Evolutionary conservation across 1,139 yeast species (phyloP).

Genomic region (Nakaseomyces sp.): DNA sequence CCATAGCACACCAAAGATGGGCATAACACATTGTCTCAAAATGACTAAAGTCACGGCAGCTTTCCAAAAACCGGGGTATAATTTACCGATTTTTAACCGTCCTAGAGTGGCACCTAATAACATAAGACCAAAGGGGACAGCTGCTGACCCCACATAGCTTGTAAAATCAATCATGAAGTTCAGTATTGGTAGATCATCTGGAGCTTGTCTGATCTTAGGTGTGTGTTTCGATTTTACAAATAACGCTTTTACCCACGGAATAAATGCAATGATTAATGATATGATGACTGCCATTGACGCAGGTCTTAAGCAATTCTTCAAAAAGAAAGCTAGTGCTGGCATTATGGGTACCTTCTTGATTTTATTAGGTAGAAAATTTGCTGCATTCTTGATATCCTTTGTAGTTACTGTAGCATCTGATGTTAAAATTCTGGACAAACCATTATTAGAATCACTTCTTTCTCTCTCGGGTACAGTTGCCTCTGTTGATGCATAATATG

Average conservation of each 20-base stretch:
- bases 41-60: constrained; percentile 39
- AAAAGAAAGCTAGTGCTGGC: constrained; percentile 19
- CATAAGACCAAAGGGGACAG: constrained; percentile 79
- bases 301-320: constrained; percentile 52
- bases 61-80: constrained; percentile 69
- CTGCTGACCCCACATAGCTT: constrained; percentile 72
- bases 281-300: constrained; percentile 50
- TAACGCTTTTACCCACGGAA: constrained; percentile 70
- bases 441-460: neutral
- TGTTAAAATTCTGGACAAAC: constrained; percentile 17
- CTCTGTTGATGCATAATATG: constrained; percentile 6
- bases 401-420: constrained; percentile 17
- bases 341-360: constrained; percentile 11
- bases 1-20: constrained; percentile 56
- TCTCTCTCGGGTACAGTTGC: constrained; percentile 1
- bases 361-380: constrained; percentile 8
- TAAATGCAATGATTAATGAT: constrained; percentile 57
- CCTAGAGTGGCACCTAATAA: constrained; percentile 82
- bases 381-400: constrained; percentile 12
- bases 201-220: constrained; percentile 47
- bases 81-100: constrained; percentile 47
- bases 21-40: constrained; percentile 45
- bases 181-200: constrained; percentile 75
- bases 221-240: constrained; percentile 38
- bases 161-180: constrained; percentile 77